Evolutionary conservation across 192 early-diverging fungal genomes (phyloP).

Genomic region (Coemansia sp.): DNA sequence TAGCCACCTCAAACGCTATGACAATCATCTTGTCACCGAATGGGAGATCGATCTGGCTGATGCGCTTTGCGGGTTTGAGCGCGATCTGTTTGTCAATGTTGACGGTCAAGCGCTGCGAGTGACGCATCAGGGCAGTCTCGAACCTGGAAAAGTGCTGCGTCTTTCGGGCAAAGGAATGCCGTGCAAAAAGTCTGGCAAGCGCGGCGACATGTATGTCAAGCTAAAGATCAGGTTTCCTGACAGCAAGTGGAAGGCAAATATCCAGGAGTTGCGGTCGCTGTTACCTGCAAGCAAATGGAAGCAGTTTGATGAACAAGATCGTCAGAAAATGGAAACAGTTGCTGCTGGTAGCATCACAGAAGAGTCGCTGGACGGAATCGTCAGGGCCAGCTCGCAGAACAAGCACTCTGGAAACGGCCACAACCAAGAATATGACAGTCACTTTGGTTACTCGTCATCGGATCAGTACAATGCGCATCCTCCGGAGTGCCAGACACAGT

Average conservation of each 20-base stretch:
- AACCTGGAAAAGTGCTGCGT: slow-evolving; percentile 83
- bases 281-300: slow-evolving; percentile 18
- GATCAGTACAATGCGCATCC: too few species aligned
- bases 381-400: neutral
- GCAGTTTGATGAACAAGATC: neutral
- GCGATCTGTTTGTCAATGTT: slow-evolving; percentile 75
- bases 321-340: neutral
- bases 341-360: neutral
- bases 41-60: slow-evolving; percentile 84
- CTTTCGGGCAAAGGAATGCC: slow-evolving; percentile 95
- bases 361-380: neutral
- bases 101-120: slow-evolving; percentile 86
- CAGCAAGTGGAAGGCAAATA: slow-evolving; percentile 26
- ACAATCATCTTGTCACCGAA: slow-evolving; percentile 76
- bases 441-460: too few species aligned
- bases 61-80: slow-evolving; percentile 89
- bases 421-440: too few species aligned
- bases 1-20: slow-evolving; percentile 73
- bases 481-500: too few species aligned
- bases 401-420: too few species aligned
- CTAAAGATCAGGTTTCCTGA: slow-evolving; percentile 88
- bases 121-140: slow-evolving; percentile 77
- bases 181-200: slow-evolving; percentile 63
- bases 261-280: slow-evolving; percentile 14
- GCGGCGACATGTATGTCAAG: slow-evolving; percentile 86